phyloP scores from a whole-genome alignment of 352 stramenopile genomes.

The Pythium volutum region DNA sequence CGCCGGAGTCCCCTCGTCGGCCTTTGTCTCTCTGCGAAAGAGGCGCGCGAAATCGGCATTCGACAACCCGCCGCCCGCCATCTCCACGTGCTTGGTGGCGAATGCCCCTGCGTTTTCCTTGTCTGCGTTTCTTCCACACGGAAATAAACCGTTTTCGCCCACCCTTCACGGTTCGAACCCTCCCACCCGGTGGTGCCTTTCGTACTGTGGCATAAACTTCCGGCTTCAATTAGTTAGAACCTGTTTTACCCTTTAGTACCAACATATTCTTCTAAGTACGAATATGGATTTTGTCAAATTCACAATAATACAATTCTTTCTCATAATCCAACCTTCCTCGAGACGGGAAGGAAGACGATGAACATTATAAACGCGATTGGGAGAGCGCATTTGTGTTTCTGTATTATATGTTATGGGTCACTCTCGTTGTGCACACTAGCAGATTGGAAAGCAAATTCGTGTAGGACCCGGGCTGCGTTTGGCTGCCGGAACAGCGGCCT shows the following conservation, averaged over 20 bases:
- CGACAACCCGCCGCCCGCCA: conserved; percentile 35
- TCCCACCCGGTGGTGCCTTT: no score
- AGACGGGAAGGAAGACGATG: neutral
- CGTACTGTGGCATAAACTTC: neutral
- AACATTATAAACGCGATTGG: neutral
- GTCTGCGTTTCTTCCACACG: neutral
- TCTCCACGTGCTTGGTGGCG: neutral
- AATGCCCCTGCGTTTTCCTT: neutral
- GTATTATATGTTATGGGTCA: conserved; percentile 1
- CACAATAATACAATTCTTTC: no score
- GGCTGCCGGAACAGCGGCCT: neutral
- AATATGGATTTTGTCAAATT: conserved; percentile 1
- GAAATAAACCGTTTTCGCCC: neutral
- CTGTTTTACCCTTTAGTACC: neutral
- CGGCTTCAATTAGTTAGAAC: neutral
- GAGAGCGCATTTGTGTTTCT: conserved; percentile 17
- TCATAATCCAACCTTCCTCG: neutral
- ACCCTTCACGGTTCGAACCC: neutral
- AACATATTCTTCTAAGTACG: neutral
- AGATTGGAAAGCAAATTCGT: neutral
- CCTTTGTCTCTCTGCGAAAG: conserved; percentile 38
- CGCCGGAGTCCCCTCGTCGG: conserved; percentile 2
- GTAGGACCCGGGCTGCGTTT: neutral
- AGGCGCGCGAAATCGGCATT: conserved; percentile 84
- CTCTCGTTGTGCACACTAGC: neutral